These are phyloP conservation scores for Mycena maculata DNA, from an alignment of 768 basidiomycete genomes.

Conservation along the genomic window DNA sequence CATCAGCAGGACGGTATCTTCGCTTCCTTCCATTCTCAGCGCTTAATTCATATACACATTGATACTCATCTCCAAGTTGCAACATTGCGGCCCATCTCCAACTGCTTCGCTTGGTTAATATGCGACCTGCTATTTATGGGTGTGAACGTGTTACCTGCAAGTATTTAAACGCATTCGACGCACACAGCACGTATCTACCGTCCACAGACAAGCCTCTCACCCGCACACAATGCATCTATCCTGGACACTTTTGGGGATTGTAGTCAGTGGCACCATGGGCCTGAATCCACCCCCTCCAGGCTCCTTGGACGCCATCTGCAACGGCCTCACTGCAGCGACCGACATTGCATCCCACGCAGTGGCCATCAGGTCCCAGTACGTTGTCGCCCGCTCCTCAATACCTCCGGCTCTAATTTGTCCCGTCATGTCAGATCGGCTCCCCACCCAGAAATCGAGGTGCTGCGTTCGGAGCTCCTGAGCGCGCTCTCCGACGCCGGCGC, in stretches of 20 bases:
- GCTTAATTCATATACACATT: slow-evolving; percentile 2
- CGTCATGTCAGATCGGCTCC: slow-evolving; percentile 7
- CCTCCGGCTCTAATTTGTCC: slow-evolving; percentile 1
- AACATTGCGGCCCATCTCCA: background rate
- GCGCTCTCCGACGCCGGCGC: slow-evolving; percentile 5
- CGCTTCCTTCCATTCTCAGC: background rate
- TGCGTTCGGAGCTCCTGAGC: slow-evolving; percentile 9
- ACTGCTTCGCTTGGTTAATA: background rate
- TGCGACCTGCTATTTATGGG: background rate
- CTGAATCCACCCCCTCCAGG: slow-evolving; percentile 12
- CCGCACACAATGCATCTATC: slow-evolving; percentile 6
- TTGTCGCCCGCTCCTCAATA: slow-evolving; percentile 2
- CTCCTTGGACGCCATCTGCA: slow-evolving; percentile 7
- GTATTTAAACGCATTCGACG: slow-evolving; percentile 10
- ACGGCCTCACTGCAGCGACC: slow-evolving; percentile 7
- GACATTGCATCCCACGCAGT: slow-evolving; percentile 6
- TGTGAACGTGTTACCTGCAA: background rate
- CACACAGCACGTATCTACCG: background rate
- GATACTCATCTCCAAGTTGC: slow-evolving; percentile 3
- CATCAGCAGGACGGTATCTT: slow-evolving; percentile 4
- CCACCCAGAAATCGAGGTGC: slow-evolving; percentile 3
- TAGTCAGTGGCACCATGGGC: background rate
- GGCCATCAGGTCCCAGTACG: slow-evolving; percentile 13
- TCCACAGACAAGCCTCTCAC: background rate
- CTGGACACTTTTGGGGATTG: slow-evolving; percentile 4